Base-by-base conservation (phyloP, 495 filamentous ascomycete species). In the Penicillium bovifimosum region DNA sequence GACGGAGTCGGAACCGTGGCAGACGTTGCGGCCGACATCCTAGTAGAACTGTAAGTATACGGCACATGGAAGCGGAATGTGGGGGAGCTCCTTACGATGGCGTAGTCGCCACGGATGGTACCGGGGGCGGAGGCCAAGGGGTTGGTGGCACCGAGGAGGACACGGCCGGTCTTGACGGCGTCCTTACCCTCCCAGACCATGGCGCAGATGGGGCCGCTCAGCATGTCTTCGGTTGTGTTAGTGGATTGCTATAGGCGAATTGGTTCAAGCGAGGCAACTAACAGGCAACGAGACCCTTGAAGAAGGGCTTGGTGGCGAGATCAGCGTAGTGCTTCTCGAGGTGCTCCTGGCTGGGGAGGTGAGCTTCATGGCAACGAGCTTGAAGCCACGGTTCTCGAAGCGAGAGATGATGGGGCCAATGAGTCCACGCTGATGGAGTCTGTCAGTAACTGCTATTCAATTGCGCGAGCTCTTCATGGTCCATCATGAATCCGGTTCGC, bases 121-220 rank as follows among this genome's bases (percentile, higher is more conserved):
- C 93, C 93, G 46, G 93, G 93, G 60, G 84, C 81, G 35, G 92
- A 96, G 67, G 85, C 87, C 55, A 91, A 80, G 61, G 93, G 93
- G 86, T 98, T 97, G 77, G 93, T 98, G 76, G 92, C 92, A 76
- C 93, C 93, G 68, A 98, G 88, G 73, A 98, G 80, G 72, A 76
- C 73, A 70, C 93, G 93, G 71, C 93, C 93, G 63, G 90, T 96
- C 85, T 98, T 98, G 81, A 96, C 91, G 69, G 82, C 93, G 62
- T 96, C 91, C 78, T 85, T 85, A 62, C 93, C 93, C 74, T 97
- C 90, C 93, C 93, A 98, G 72, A 98, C 86, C 92, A 96, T 98
- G 74, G 93, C 93, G 80, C 80, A 85, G 79, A 98, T 91, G 64
- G 93, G 93, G 69, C 93, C 93, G 78, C 83, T 87, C 74, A 86